phyloP scores from a whole-genome alignment of 371 early-diverging fungal genomes.

The Mucor velutinosus region DNA sequence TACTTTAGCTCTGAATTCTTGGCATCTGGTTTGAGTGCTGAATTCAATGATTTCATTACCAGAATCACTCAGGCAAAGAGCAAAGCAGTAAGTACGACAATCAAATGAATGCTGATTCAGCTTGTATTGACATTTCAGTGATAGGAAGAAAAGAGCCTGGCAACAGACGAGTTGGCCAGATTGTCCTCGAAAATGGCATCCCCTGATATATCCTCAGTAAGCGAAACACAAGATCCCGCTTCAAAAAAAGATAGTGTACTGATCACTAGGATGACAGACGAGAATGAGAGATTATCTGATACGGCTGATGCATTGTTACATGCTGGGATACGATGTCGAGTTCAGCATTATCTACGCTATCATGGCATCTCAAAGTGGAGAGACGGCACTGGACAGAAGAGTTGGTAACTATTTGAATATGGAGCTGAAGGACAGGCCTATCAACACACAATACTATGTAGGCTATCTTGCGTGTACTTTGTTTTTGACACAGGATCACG shows the following conservation, averaged over 20 bases:
- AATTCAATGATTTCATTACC: slow-evolving; percentile 37
- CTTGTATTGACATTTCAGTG: neutral
- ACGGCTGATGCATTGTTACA: slow-evolving; percentile 51
- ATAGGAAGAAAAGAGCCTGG: slow-evolving; percentile 44
- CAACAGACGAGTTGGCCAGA: slow-evolving; percentile 26
- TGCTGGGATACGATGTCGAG: slow-evolving; percentile 55
- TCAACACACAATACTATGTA: neutral
- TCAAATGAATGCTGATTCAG: neutral
- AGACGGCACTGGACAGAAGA: slow-evolving; percentile 43
- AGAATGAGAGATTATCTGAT: slow-evolving; percentile 50
- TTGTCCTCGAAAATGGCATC: slow-evolving; percentile 33
- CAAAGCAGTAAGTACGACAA: slow-evolving; percentile 33
- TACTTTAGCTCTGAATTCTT: slow-evolving; percentile 43
- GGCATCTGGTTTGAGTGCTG: slow-evolving; percentile 40
- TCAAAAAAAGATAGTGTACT: neutral
- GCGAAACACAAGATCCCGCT: neutral
- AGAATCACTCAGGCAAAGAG: slow-evolving; percentile 35
- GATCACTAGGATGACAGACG: slow-evolving; percentile 13
- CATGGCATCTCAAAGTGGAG: slow-evolving; percentile 57
- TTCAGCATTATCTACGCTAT: slow-evolving; percentile 59
- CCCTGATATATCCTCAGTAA: slow-evolving; percentile 47
- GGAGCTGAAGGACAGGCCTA: neutral
- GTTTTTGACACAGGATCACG: slow-evolving; percentile 42
- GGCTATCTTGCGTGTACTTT: slow-evolving; percentile 53
- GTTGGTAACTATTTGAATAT: slow-evolving; percentile 31